A percentile compares a stretch with the other conserved stretches of the same genome.
Evolutionary conservation across 768 basidiomycete species (phyloP).

Genomic region (Bullera alba): DNA sequence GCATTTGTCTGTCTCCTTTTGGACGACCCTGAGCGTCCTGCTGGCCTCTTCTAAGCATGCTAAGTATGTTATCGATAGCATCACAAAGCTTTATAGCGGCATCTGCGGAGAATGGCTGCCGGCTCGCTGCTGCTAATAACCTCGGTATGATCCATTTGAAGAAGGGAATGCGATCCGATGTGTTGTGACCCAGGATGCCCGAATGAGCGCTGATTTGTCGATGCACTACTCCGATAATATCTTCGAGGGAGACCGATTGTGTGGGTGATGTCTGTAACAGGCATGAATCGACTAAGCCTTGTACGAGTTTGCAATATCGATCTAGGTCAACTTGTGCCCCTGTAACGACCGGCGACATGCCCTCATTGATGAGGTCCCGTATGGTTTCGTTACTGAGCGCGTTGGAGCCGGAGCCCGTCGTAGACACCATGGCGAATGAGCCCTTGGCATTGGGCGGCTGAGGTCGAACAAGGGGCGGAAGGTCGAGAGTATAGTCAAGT

Average conservation of each 20-base stretch:
- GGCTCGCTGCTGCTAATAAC: slow-evolving; percentile 15
- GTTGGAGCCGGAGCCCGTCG: slow-evolving; percentile 4
- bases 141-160: slow-evolving; percentile 39
- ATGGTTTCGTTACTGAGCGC: slow-evolving; percentile 17
- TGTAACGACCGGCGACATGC: slow-evolving; percentile 17
- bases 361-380: slow-evolving; percentile 30
- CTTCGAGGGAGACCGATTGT: slow-evolving; percentile 1
- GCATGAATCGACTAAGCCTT: slow-evolving; percentile 31
- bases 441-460: neutral
- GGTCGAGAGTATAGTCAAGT: neutral
- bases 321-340: slow-evolving; percentile 12
- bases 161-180: slow-evolving; percentile 14
- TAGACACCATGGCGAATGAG: slow-evolving; percentile 2
- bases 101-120: neutral
- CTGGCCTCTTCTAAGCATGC: slow-evolving; percentile 17
- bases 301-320: slow-evolving; percentile 24
- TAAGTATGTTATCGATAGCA: neutral
- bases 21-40: slow-evolving; percentile 5
- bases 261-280: slow-evolving; percentile 5
- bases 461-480: neutral
- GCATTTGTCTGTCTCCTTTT: slow-evolving; percentile 6
- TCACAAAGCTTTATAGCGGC: slow-evolving; percentile 11
- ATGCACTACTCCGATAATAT: slow-evolving; percentile 30
- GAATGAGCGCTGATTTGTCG: slow-evolving; percentile 20
- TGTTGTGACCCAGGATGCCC: slow-evolving; percentile 11